Evolutionary conservation across 176 grass and related monocot genomes (phyloP).

Genomic region (Aegilops umbellulata): DNA sequence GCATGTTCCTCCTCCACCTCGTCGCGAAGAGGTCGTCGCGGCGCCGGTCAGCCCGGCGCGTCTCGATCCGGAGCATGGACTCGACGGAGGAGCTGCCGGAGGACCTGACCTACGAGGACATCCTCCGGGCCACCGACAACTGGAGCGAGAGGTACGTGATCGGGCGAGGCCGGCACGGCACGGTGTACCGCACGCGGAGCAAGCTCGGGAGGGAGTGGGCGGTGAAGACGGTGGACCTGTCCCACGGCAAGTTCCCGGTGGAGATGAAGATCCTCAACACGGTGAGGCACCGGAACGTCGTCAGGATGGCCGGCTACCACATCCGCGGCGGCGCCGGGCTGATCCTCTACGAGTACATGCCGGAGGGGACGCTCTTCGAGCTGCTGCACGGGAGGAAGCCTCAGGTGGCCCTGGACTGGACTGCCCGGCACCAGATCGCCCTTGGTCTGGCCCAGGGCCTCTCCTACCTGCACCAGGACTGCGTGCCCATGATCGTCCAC

Average conservation of each 20-base stretch:
- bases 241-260: conserved; percentile 30
- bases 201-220: conserved; percentile 40
- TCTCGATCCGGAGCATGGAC: conserved; percentile 1
- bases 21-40: conserved; percentile 2
- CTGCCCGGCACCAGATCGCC: conserved; percentile 25
- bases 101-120: conserved; percentile 45
- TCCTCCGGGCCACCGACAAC: conserved; percentile 44
- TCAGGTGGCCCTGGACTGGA: conserved; percentile 32
- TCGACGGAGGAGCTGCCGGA: conserved; percentile 36
- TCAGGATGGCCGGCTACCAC: conserved; percentile 51
- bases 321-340: conserved; percentile 42
- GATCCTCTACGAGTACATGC: conserved; percentile 51
- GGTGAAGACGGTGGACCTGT: conserved; percentile 46
- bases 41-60: not conserved
- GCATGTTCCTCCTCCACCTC: conserved; percentile 2
- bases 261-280: conserved; percentile 44
- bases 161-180: conserved; percentile 49
- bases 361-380: conserved; percentile 39
- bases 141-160: conserved; percentile 59
- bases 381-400: conserved; percentile 31
- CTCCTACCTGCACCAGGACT: conserved; percentile 52
- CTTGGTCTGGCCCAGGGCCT: conserved; percentile 42
- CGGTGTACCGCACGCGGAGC: conserved; percentile 42
- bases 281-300: conserved; percentile 46
- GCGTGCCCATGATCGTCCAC: conserved; percentile 45